These are phyloP conservation scores for Elsinoe fawcettii DNA, from an alignment of 2,329 filamentous ascomycete genomes.

Conservation along the genomic window DNA sequence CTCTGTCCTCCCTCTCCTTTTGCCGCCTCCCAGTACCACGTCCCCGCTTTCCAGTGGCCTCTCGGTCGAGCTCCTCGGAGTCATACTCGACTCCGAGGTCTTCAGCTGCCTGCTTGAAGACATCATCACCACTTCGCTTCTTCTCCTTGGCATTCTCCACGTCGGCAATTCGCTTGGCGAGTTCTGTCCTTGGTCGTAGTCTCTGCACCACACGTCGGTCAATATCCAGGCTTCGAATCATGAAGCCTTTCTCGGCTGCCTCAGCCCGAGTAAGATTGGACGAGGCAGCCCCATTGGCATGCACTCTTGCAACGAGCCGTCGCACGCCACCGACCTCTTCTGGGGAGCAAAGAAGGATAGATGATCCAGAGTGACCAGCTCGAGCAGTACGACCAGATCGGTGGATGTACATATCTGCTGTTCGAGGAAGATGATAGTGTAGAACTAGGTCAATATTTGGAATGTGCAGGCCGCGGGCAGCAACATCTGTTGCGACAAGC, in stretches of 20 bases:
- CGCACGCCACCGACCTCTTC: conserved; percentile 84
- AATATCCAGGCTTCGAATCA: conserved; percentile 73
- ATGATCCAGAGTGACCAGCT: conserved; percentile 67
- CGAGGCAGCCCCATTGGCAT: conserved; percentile 48
- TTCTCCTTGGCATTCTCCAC: conserved; percentile 79
- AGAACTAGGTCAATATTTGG: conserved; percentile 80
- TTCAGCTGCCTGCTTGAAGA: conserved; percentile 76
- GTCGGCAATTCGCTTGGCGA: conserved; percentile 86
- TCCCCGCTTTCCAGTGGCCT: conserved; percentile 47
- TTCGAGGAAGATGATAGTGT: conserved; percentile 89
- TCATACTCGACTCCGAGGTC: conserved; percentile 93
- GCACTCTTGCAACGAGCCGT: conserved; percentile 79
- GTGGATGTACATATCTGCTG: conserved; percentile 91
- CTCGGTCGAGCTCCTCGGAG: conserved; percentile 69
- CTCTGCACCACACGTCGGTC: conserved; percentile 70
- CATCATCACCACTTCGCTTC: conserved; percentile 71
- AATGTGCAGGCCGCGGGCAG: conserved; percentile 87
- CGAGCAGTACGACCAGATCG: conserved; percentile 90
- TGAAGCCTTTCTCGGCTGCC: conserved; percentile 46
- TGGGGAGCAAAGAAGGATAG: conserved; percentile 79
- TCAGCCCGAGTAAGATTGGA: conserved; percentile 41
- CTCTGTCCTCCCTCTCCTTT: conserved; percentile 63
- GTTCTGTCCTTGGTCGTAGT: conserved; percentile 65
- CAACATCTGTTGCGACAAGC: conserved; percentile 84
- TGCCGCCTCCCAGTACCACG: conserved; percentile 65